phyloP scores from a whole-genome alignment of 768 basidiomycete species.

The Pisolithus marmoratus region DNA sequence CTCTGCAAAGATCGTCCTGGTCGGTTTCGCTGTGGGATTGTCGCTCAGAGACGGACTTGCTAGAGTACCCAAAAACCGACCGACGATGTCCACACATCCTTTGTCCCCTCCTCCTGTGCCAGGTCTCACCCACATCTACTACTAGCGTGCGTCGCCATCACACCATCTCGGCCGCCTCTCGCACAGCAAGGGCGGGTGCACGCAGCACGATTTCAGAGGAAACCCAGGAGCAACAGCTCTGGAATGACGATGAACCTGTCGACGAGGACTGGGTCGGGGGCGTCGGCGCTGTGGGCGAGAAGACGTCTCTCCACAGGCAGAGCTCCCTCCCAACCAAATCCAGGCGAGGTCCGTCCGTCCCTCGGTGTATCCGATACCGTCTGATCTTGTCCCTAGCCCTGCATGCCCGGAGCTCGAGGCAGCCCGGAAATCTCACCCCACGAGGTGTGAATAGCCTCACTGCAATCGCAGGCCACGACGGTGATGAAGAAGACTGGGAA shows the following conservation, averaged over 20 bases:
- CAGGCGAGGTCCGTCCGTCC: conserved; percentile 52
- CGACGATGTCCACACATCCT: conserved; percentile 33
- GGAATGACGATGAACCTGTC: conserved; percentile 74
- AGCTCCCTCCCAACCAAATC: conserved; percentile 77
- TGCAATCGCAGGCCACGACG: conserved; percentile 81
- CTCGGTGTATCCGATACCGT: conserved; percentile 1
- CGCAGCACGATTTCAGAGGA: conserved; percentile 68
- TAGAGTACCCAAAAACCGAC: conserved; percentile 3
- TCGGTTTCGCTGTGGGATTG: not conserved
- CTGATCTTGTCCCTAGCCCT: conserved; percentile 36
- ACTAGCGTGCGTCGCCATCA: conserved; percentile 72
- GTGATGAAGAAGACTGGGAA: conserved; percentile 88
- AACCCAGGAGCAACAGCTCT: conserved; percentile 47
- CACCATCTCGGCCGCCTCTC: conserved; percentile 73
- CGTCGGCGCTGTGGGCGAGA: conserved; percentile 80
- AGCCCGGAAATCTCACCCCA: conserved; percentile 59
- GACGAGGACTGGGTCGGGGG: conserved; percentile 79
- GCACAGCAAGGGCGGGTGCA: conserved; percentile 53
- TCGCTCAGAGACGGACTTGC: conserved; percentile 1
- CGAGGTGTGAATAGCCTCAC: conserved; percentile 77
- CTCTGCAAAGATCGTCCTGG: conserved; percentile 3
- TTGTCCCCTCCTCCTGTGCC: conserved; percentile 39
- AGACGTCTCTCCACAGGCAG: conserved; percentile 73
- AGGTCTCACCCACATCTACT: conserved; percentile 30
- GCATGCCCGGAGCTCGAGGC: conserved; percentile 43